phyloP scores from a whole-genome alignment of 2,329 filamentous ascomycete genomes.

The Colletotrichum zoysiae region DNA sequence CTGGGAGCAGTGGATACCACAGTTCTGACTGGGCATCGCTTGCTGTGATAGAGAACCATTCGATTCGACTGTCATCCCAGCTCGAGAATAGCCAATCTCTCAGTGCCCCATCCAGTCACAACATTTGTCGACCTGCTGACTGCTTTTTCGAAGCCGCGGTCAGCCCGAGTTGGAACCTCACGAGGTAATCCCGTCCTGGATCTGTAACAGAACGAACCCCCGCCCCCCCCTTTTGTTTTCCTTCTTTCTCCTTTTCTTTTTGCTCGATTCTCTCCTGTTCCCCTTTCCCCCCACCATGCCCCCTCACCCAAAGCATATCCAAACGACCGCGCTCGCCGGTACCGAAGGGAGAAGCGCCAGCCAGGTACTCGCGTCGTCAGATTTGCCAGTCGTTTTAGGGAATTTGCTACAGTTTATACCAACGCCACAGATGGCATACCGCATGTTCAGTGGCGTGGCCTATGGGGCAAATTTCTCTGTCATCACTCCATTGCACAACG shows the following conservation, averaged over 20 bases:
- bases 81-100: neutral
- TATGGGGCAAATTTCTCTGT: neutral
- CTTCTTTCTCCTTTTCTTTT: neutral
- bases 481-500: neutral
- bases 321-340: neutral
- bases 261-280: neutral
- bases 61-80: too few relatives aligned
- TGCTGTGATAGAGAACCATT: neutral
- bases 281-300: conserved; percentile 1
- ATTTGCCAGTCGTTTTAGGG: neutral
- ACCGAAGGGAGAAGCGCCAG: neutral
- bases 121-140: neutral
- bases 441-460: neutral
- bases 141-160: neutral
- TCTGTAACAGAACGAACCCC: conserved; percentile 17
- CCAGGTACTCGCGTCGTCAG: too few relatives aligned
- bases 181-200: neutral
- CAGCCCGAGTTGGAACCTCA: conserved; percentile 17
- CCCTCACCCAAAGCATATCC: conserved; percentile 9
- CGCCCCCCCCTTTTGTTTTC: neutral
- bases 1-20: too few relatives aligned
- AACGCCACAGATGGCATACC: neutral
- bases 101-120: neutral
- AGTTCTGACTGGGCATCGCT: neutral
- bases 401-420: neutral